These are phyloP conservation scores for Umbelopsis vinacea DNA, from an alignment of 192 early-diverging fungal species.

Conservation along the genomic window DNA sequence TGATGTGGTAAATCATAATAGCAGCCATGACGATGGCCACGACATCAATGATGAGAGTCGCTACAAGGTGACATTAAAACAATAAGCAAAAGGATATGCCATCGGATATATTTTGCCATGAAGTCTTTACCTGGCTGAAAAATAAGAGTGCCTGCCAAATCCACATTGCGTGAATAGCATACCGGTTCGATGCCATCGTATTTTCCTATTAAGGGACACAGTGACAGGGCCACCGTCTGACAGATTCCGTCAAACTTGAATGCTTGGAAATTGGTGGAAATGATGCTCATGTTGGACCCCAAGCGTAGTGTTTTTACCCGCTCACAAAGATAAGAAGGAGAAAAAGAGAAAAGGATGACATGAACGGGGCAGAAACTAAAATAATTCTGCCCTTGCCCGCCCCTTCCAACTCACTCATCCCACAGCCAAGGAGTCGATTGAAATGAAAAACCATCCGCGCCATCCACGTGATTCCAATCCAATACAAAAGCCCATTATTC, in stretches of 20 bases:
- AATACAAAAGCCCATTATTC: neutral
- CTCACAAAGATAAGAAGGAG: conserved; percentile 7
- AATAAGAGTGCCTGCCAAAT: conserved; percentile 78
- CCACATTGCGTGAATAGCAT: conserved; percentile 97
- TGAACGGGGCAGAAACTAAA: conserved; percentile 32
- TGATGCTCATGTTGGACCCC: conserved; percentile 32
- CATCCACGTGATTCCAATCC: neutral
- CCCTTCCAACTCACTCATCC: neutral
- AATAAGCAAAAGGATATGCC: neutral
- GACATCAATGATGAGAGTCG: conserved; percentile 92
- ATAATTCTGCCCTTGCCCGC: conserved; percentile 21
- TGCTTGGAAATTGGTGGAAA: conserved; percentile 55
- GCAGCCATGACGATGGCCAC: conserved; percentile 93
- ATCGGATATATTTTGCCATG: conserved; percentile 21
- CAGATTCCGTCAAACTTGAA: conserved; percentile 93
- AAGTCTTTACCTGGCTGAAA: conserved; percentile 81
- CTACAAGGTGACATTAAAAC: conserved; percentile 39
- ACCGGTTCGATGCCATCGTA: conserved; percentile 77
- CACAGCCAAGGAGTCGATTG: conserved; percentile 19
- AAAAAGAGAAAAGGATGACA: conserved; percentile 34
- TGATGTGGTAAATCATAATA: conserved; percentile 99
- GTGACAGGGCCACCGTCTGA: conserved; percentile 75
- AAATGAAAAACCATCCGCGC: conserved; percentile 19
- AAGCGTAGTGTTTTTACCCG: neutral
- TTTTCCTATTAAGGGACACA: conserved; percentile 89